phyloP scores from a whole-genome alignment of 345 rosid genomes.

The Combretum micranthum region DNA sequence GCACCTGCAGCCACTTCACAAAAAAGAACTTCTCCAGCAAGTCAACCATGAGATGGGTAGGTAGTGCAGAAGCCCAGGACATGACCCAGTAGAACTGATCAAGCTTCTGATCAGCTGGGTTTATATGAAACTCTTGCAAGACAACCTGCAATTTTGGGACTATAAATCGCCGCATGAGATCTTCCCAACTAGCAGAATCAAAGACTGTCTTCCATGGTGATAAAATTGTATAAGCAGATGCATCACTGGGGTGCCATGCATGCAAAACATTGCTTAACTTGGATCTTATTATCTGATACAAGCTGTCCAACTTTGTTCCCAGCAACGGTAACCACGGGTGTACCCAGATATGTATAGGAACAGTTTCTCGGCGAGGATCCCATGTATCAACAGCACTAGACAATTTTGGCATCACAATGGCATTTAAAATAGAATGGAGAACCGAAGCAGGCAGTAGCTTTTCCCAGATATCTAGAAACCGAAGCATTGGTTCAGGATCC shows the following conservation, averaged over 20 bases:
- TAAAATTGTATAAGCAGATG: conserved; percentile 72
- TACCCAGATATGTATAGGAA: conserved; percentile 90
- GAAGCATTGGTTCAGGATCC: conserved; percentile 94
- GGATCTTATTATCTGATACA: conserved; percentile 69
- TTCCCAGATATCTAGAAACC: conserved; percentile 83
- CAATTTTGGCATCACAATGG: conserved; percentile 69
- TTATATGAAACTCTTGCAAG: conserved; percentile 69
- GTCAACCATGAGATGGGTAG: conserved; percentile 84
- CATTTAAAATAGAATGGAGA: conserved; percentile 48
- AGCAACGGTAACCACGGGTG: conserved; percentile 91
- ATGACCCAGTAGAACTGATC: conserved; percentile 71
- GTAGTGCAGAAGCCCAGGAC: conserved; percentile 80
- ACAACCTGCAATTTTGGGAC: conserved; percentile 87
- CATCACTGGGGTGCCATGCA: conserved; percentile 91
- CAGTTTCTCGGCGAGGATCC: conserved; percentile 76
- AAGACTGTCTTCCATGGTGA: conserved; percentile 93
- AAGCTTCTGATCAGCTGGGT: conserved; percentile 73
- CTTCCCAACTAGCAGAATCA: conserved; percentile 84
- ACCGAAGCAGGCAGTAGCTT: conserved; percentile 60
- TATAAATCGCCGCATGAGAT: conserved; percentile 78
- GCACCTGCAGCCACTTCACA: conserved; percentile 76
- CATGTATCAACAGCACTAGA: conserved; percentile 74
- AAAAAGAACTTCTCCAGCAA: conserved; percentile 86
- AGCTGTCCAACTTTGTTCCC: conserved; percentile 69
- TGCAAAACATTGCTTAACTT: conserved; percentile 82